Conservation (phyloP, 2,329 filamentous ascomycete genomes). For the Chaetomium strumarium region DNA sequence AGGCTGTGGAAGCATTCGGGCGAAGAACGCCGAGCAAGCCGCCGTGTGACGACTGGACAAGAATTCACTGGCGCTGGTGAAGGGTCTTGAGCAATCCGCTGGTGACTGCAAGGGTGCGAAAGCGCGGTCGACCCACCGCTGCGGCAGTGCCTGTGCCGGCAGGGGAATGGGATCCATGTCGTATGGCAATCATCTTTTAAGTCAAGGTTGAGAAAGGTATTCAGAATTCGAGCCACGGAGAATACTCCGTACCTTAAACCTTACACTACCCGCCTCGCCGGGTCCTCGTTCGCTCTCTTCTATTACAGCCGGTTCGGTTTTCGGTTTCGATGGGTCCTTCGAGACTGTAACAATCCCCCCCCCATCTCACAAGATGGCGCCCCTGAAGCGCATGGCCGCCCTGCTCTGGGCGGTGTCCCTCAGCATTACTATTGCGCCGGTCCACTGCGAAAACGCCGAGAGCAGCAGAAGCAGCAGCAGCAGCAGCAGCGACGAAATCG, state of each 20-base stretch:
- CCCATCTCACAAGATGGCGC: slow-evolving; percentile 12
- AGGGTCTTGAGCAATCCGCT: slow-evolving; percentile 4
- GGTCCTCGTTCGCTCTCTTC: not conserved
- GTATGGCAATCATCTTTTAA: slow-evolving; percentile 5
- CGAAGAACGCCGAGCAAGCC: not conserved
- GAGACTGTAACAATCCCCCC: not conserved
- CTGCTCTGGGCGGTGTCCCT: slow-evolving; percentile 17
- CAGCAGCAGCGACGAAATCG: slow-evolving; percentile 30
- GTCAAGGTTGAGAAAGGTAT: slow-evolving; percentile 10
- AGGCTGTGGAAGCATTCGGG: not conserved
- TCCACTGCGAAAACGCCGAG: slow-evolving; percentile 4
- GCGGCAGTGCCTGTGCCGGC: slow-evolving; percentile 19
- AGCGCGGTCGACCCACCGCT: slow-evolving; percentile 7
- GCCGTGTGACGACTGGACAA: not conserved
- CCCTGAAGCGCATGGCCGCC: slow-evolving; percentile 13
- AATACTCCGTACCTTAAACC: too few species aligned
- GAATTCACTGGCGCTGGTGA: not conserved
- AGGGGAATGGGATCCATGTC: slow-evolving; percentile 3
- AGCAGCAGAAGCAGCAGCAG: slow-evolving; percentile 28
- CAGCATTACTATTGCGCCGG: slow-evolving; percentile 11
- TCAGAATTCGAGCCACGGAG: not conserved
- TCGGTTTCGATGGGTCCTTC: not conserved
- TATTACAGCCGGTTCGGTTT: not conserved
- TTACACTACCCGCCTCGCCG: too few species aligned
- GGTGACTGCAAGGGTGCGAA: slow-evolving; percentile 10